Base-by-base conservation (phyloP, 2,329 filamentous ascomycete species). In the Parascedosporium putredinis region DNA sequence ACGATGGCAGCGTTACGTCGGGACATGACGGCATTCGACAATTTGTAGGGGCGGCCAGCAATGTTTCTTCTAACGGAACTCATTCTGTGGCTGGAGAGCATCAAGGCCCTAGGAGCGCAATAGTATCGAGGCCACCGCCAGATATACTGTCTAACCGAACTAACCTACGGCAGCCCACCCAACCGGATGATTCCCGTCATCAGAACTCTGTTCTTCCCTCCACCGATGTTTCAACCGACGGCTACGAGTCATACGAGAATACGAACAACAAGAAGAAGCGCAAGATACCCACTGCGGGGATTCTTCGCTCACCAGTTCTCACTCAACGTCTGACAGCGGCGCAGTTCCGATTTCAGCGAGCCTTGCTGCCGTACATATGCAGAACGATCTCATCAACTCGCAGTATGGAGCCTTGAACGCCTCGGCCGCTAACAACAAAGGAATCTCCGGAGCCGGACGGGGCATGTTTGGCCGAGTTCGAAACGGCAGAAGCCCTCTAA, bases 221-320 rank as follows among this genome's bases (percentile, higher is more conserved):
- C 10, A 81, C 83, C 22, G 75, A 79, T 5, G 84, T 83, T 4
- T 85, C 84, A 2, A 71, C 79, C 9, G 91, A 97, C 63, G 89
- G 90, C 12, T 97, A 97, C 64, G 93, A 98, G 65, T 93, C 88
- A 5, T 95, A 96, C 59, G 93, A 98, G 66, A 97, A 97, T 60
- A 95, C 88, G 31, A 97, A 95, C 65, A 98, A 98, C 64, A 98
- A 98, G 69, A 98, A 97, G 73, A 97, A 98, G 67, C 80, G 93
- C 57, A 98, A 98, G 69, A 97, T 98, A 33, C 93, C 93, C 0
- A 89, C 89, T 0, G 88, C 88, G 8, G 86, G 87, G 86, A 87
- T 58, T 73, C 81, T 12, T 44, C 47, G 22, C 43, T 50, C 9
- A 20, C 42, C 18, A 45, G 49, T 14, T 36, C 49, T 18, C 42